Evolutionary conservation across 352 stramenopile genomes (phyloP).

Genomic region (Globisporangium camurandrum): DNA sequence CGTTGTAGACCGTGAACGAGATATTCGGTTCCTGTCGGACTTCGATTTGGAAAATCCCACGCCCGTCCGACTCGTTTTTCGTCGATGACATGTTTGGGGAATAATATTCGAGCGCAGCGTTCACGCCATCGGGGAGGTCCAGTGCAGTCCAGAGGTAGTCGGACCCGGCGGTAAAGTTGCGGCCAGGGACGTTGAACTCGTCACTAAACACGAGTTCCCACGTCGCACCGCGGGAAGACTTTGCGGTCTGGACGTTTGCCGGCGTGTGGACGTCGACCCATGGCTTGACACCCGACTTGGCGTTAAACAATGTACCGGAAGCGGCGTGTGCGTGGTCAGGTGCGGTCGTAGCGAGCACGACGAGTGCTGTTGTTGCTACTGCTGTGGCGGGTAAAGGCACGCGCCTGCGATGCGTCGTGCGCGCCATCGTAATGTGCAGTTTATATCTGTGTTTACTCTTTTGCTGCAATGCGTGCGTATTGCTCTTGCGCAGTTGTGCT

Average conservation of each 20-base stretch:
- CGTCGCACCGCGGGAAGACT: slow-evolving; percentile 37
- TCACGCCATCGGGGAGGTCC: slow-evolving; percentile 65
- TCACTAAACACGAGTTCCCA: slow-evolving; percentile 76
- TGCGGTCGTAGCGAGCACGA: no score
- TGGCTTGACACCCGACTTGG: slow-evolving; percentile 44
- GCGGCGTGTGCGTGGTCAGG: slow-evolving; percentile 19
- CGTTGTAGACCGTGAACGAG: slow-evolving; percentile 49
- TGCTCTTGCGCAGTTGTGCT: no score
- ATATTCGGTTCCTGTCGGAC: no score
- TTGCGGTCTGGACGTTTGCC: slow-evolving; percentile 26
- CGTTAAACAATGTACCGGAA: no score
- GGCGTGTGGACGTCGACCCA: slow-evolving; percentile 66
- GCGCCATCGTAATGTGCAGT: no score
- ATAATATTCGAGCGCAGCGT: slow-evolving; percentile 63
- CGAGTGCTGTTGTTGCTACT: no score
- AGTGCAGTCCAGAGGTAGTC: slow-evolving; percentile 92
- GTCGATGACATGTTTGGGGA: slow-evolving; percentile 67
- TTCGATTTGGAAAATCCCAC: no score
- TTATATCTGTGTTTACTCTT: no score
- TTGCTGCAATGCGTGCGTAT: no score
- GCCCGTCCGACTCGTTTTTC: slow-evolving; percentile 34
- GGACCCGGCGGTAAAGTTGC: slow-evolving; percentile 86
- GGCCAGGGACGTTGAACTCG: slow-evolving; percentile 55
- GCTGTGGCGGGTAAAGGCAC: no score
- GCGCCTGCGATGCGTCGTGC: no score